Evolutionary conservation across 2,329 filamentous ascomycete genomes (phyloP), one percentile per base, ranked within the genome.

Genomic region (Metarhizium anisopliae): DNA sequence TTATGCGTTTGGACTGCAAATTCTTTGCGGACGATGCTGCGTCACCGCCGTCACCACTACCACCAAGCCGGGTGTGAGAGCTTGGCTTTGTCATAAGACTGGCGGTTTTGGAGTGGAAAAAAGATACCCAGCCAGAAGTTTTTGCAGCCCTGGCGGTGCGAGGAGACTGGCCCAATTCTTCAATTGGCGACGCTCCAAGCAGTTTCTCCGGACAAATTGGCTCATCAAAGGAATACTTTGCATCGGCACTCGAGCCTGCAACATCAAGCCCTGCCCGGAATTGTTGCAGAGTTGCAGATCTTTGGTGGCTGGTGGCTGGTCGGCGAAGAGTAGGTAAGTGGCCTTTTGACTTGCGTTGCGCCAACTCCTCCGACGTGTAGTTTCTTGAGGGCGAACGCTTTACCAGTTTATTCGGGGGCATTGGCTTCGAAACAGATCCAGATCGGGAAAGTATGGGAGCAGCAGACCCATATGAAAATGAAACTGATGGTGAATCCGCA

Each of bases 271-370:
- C 63, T 16, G 67, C 65, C 54, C 72, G 68, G 32, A 74, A 67
- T 58, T 84, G 79, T 61, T 88, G 83, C 32, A 90, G 72, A 1
- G 86, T 89, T 38, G 83, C 84, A 50, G 86, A 87, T 63, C 89
- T 79, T 67, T 92, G 87, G 65, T 91, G 87, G 68, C 88, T 91
- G 18, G 89, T 92, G 50, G 87, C 87, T 53, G 89, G 89, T 62
- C 88, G 77, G 57, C 86, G 83, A 57, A 92, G 77, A 25, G 81
- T 83, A 2, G 83, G 80, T 59, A 87, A 74, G 63, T 86, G 82
- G 51, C 84, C 80, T 60, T 74, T 82, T 36, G 84, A 77, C 59
- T 78, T 74, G 57, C 75, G 76, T 56, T 76, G 73, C 35, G 72
- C 66, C 36, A 73, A 60, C 47, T 73, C 66, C 6, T 76, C 72